These are phyloP conservation scores for Testicularia cyperi DNA, from an alignment of 1,284 basidiomycete species.

Conservation along the genomic window DNA sequence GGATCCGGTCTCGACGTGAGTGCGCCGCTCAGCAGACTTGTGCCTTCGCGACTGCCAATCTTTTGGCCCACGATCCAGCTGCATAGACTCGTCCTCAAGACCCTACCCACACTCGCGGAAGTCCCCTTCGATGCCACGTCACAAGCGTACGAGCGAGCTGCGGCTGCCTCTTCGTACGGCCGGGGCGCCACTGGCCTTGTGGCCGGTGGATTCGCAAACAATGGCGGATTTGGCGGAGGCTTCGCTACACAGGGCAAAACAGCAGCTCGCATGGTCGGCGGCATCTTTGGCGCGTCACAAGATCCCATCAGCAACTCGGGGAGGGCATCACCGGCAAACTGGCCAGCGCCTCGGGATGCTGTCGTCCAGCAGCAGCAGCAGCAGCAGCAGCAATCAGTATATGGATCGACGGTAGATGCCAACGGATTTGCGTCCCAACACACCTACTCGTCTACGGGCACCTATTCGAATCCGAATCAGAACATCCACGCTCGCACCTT, in stretches of 20 bases:
- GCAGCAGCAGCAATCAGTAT: not conserved
- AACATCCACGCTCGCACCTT: not conserved
- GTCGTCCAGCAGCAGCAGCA: no score
- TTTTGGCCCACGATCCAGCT: slow-evolving; percentile 54
- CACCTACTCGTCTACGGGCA: not conserved
- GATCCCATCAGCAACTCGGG: not conserved
- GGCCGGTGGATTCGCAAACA: slow-evolving; percentile 13
- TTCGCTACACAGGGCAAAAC: slow-evolving; percentile 26
- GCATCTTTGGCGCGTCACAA: slow-evolving; percentile 11
- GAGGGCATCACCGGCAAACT: not conserved
- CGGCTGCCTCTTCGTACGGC: slow-evolving; percentile 19
- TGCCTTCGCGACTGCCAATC: slow-evolving; percentile 53
- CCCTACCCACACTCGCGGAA: slow-evolving; percentile 13
- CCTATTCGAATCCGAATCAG: not conserved
- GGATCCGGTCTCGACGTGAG: slow-evolving; percentile 9
- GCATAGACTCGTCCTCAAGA: slow-evolving; percentile 18
- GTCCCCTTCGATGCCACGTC: slow-evolving; percentile 10
- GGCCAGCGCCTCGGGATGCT: no score
- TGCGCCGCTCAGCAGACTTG: slow-evolving; percentile 34
- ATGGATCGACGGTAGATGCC: not conserved
- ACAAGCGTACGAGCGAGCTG: slow-evolving; percentile 27
- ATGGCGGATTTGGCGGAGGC: slow-evolving; percentile 23
- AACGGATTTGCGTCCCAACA: not conserved
- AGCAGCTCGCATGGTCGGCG: slow-evolving; percentile 41
- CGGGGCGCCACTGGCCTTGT: slow-evolving; percentile 3